Percentiles rank a stretch among this genome's conserved stretches.
phyloP scores from a whole-genome alignment of 176 grass and related monocot species.

The Cenchrus americanus region DNA sequence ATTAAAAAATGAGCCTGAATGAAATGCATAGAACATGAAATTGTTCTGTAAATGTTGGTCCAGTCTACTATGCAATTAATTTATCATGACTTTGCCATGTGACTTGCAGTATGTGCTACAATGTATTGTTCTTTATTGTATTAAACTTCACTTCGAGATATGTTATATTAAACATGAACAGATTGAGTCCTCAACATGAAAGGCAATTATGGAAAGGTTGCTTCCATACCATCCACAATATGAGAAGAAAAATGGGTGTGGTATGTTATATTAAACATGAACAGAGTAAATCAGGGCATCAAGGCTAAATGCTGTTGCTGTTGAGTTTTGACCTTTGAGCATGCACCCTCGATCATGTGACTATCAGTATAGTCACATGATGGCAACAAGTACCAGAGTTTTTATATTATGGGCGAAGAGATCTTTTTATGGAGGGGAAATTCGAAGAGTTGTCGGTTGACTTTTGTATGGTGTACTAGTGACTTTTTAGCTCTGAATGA shows the following conservation, averaged over 20 bases:
- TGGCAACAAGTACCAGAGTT: slow-evolving; percentile 25
- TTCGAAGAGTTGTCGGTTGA: background rate
- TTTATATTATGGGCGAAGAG: background rate
- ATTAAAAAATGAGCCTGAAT: background rate
- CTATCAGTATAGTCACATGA: background rate
- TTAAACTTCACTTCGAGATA: slow-evolving; percentile 8
- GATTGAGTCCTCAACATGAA: slow-evolving; percentile 82
- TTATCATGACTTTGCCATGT: background rate
- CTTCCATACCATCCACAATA: slow-evolving; percentile 93
- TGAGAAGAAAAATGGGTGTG: slow-evolving; percentile 85
- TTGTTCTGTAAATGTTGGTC: background rate
- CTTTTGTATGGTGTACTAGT: background rate
- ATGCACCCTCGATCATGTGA: background rate
- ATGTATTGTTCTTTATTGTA: slow-evolving; percentile 13
- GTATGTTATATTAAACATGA: slow-evolving; percentile 44
- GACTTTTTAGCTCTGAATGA: background rate
- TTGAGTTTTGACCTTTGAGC: background rate
- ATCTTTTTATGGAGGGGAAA: background rate
- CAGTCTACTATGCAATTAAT: background rate
- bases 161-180: too few species aligned
- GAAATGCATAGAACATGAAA: background rate
- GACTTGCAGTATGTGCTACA: background rate
- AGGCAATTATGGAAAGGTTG: slow-evolving; percentile 77
- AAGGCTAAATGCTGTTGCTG: background rate
- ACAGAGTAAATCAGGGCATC: background rate